Conservation (phyloP, 345 rosid genomes). For the Boechera divaricarpa region DNA sequence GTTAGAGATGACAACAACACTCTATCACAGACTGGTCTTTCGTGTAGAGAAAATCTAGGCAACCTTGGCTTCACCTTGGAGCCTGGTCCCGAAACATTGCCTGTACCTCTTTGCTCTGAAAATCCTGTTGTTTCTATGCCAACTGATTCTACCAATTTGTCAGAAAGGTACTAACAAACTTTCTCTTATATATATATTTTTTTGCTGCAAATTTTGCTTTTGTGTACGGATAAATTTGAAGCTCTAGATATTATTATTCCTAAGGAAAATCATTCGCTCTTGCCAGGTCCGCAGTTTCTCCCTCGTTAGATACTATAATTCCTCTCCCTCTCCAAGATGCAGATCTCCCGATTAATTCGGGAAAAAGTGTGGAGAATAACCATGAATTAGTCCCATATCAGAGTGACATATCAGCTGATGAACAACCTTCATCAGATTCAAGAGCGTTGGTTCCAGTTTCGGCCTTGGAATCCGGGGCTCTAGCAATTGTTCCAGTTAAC, state of each 20-base stretch:
- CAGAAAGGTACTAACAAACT: constrained; percentile 55
- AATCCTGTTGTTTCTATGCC: constrained; percentile 48
- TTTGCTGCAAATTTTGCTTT: constrained; percentile 1
- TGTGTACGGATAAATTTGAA: constrained; percentile 22
- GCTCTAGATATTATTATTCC: constrained; percentile 22
- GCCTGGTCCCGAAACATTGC: constrained; percentile 53
- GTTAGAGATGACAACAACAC: constrained; percentile 84
- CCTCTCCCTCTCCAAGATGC: constrained; percentile 37
- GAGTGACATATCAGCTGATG: constrained; percentile 53
- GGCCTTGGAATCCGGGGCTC: constrained; percentile 52
- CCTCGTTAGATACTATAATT: constrained; percentile 48
- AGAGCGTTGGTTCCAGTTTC: constrained; percentile 69
- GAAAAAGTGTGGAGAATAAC: constrained; percentile 50
- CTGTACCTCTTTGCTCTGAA: constrained; percentile 54
- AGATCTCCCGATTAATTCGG: constrained; percentile 38
- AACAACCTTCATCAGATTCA: constrained; percentile 49
- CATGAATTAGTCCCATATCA: constrained; percentile 51
- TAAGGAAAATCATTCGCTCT: constrained; percentile 30
- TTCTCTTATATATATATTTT: constrained; percentile 3
- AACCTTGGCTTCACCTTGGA: constrained; percentile 84
- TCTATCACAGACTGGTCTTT: constrained; percentile 76
- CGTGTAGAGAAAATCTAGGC: constrained; percentile 63
- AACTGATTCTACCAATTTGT: constrained; percentile 42
- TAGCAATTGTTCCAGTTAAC: constrained; percentile 67
- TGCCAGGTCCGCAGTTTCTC: constrained; percentile 58